These are phyloP conservation scores for Globisporangium abappressorium DNA, from an alignment of 352 stramenopile genomes.

Conservation along the genomic window DNA sequence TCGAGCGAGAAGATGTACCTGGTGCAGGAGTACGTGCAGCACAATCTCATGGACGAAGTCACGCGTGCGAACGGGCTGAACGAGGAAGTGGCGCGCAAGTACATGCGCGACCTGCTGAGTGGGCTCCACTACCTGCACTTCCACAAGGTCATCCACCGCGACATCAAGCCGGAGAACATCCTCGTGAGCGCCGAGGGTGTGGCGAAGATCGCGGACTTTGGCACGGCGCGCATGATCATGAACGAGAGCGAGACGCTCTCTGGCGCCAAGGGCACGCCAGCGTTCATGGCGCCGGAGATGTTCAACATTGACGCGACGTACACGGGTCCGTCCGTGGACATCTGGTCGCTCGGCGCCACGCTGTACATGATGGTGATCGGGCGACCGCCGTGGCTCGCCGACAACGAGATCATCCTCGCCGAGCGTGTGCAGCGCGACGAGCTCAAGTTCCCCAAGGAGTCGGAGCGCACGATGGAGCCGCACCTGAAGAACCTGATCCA, in stretches of 20 bases:
- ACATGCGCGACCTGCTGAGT: constrained; percentile 87
- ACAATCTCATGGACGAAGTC: constrained; percentile 91
- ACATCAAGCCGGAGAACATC: constrained; percentile 92
- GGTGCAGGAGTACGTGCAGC: constrained; percentile 93
- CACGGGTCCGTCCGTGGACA: constrained; percentile 75
- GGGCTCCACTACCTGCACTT: constrained; percentile 93
- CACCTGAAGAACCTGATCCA: constrained; percentile 90
- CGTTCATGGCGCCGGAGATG: constrained; percentile 92
- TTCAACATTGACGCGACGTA: constrained; percentile 90
- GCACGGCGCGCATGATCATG: constrained; percentile 89
- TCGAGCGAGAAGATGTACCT: constrained; percentile 94
- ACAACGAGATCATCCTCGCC: constrained; percentile 87
- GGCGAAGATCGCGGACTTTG: constrained; percentile 90
- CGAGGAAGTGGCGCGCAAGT: constrained; percentile 73
- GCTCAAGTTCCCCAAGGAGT: constrained; percentile 77
- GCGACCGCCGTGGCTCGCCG: constrained; percentile 86
- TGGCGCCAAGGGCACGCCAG: constrained; percentile 78
- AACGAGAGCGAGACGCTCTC: constrained; percentile 86
- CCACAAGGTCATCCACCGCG: constrained; percentile 91
- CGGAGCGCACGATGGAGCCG: constrained; percentile 71
- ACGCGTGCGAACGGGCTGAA: constrained; percentile 57
- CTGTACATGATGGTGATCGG: constrained; percentile 92
- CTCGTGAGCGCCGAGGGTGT: constrained; percentile 78
- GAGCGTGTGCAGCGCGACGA: constrained; percentile 87
- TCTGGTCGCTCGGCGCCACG: constrained; percentile 90